Conservation (phyloP, 2,329 filamentous ascomycete species). For the Ramularia endophylla region DNA sequence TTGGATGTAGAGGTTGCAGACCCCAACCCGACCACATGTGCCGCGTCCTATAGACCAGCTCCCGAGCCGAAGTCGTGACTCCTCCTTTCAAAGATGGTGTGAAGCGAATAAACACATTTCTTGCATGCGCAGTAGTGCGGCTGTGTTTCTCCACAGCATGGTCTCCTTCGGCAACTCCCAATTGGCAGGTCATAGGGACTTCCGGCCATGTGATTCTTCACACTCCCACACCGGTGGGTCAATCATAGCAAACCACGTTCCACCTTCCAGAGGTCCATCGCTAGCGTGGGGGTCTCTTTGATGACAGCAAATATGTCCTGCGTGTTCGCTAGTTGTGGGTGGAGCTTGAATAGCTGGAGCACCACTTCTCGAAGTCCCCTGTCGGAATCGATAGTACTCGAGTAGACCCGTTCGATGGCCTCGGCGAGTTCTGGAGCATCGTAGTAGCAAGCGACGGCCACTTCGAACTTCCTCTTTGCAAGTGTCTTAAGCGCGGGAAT, state of each 20-base stretch:
- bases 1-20: no score
- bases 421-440: constrained; percentile 42
- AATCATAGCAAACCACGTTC: constrained; percentile 37
- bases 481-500: constrained; percentile 43
- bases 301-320: constrained; percentile 41
- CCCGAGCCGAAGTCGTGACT: no score
- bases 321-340: constrained; percentile 41
- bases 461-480: constrained; percentile 42
- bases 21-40: no score
- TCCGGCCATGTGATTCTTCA: no score
- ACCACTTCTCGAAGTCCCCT: constrained; percentile 44
- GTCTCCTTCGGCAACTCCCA: no score
- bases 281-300: constrained; percentile 41
- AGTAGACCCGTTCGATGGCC: constrained; percentile 45
- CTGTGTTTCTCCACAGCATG: no score
- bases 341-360: constrained; percentile 42
- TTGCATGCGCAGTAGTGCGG: no score
- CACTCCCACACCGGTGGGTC: not conserved
- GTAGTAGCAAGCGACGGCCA: constrained; percentile 40
- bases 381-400: constrained; percentile 44
- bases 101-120: no score
- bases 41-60: no score
- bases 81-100: no score
- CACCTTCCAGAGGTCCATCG: constrained; percentile 45
- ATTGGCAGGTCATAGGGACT: no score